Evolutionary conservation across 1,284 basidiomycete genomes (phyloP).

Genomic region (Golubevia pallescens): DNA sequence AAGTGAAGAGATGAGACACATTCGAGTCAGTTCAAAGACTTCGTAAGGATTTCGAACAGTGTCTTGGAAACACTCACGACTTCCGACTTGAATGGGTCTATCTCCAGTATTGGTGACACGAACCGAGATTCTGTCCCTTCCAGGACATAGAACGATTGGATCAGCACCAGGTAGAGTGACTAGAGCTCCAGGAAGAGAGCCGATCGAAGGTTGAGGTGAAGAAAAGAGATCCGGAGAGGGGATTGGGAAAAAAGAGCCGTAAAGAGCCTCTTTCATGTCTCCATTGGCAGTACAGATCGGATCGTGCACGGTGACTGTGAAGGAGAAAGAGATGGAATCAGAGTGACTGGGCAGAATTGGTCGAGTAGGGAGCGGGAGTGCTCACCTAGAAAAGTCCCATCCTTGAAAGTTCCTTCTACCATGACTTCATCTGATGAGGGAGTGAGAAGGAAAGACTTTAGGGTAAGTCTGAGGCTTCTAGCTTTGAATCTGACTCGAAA

Average conservation of each 20-base stretch:
- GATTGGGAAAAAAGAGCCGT: conserved; percentile 87
- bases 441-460: conserved; percentile 70
- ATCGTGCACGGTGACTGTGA: conserved; percentile 70
- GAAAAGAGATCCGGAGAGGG: conserved; percentile 70
- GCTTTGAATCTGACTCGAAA: conserved; percentile 84
- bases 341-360: background rate
- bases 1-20: too few species aligned
- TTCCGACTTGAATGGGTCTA: conserved; percentile 79
- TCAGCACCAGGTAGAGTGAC: conserved; percentile 31
- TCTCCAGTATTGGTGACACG: conserved; percentile 91
- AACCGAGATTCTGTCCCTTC: conserved; percentile 74
- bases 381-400: conserved; percentile 48
- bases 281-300: conserved; percentile 79
- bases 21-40: too few species aligned
- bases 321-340: background rate
- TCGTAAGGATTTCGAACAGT: too few species aligned
- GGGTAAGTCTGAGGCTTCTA: conserved; percentile 64
- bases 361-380: background rate
- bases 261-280: conserved; percentile 80
- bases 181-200: conserved; percentile 34
- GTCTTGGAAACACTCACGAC: too few species aligned
- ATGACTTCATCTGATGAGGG: conserved; percentile 43
- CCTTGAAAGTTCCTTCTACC: conserved; percentile 57
- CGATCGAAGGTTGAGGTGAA: conserved; percentile 4
- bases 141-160: conserved; percentile 78